Conservation (phyloP, 1,284 basidiomycete species). For the Trichosporon sp. region DNA sequence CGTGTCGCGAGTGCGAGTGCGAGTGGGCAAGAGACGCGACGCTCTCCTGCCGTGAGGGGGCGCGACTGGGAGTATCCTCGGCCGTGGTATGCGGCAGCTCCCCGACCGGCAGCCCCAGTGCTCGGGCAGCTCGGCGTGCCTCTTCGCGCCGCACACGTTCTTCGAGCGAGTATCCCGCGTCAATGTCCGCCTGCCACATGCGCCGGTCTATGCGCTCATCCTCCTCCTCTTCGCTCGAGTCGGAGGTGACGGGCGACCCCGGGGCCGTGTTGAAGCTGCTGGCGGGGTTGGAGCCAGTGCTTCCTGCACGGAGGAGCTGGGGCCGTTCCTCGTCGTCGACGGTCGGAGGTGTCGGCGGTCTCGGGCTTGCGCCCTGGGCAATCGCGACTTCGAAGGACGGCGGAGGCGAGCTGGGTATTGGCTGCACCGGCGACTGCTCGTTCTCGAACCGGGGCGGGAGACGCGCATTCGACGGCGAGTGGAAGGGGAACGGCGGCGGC, state of each 20-base stretch:
- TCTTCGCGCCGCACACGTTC: constrained; percentile 48
- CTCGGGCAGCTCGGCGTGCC: not conserved
- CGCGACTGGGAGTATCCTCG: not conserved
- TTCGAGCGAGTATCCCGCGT: constrained; percentile 48
- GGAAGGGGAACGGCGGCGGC: constrained; percentile 51
- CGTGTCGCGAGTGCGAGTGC: too few species aligned
- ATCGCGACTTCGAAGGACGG: constrained; percentile 39
- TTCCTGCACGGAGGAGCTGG: not conserved
- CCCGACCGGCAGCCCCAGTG: not conserved
- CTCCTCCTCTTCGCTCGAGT: constrained; percentile 20
- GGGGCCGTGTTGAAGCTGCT: not conserved
- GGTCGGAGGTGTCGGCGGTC: not conserved
- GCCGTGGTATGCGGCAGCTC: not conserved
- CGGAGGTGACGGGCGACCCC: not conserved
- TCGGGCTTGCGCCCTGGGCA: not conserved
- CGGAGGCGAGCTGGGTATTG: constrained; percentile 44
- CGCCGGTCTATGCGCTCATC: constrained; percentile 44
- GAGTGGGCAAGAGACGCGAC: too few species aligned
- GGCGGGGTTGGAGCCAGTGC: too few species aligned
- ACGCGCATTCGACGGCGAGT: constrained; percentile 39
- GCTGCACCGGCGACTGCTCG: not conserved
- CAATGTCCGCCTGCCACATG: constrained; percentile 51
- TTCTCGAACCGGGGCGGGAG: constrained; percentile 39
- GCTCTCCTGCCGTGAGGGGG: too few species aligned
- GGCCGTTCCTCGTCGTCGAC: not conserved